phyloP scores from a whole-genome alignment of 2,329 filamentous ascomycete genomes.

The Penicillium sclerotiorum region DNA sequence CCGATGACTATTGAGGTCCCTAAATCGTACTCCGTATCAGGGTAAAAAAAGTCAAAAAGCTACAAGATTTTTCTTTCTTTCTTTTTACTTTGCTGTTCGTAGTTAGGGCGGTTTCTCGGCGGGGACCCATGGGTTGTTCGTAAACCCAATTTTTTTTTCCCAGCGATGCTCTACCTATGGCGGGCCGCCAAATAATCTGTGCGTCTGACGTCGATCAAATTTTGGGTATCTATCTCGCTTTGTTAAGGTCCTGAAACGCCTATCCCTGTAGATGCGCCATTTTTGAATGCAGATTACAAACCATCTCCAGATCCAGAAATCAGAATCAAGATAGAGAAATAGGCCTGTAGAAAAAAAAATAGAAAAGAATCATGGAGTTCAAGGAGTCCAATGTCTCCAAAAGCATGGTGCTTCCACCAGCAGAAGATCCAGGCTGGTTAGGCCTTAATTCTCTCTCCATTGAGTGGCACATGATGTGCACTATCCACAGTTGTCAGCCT shows the following conservation, averaged over 20 bases:
- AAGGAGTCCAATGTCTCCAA: no score
- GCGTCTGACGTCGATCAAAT: slow-evolving; percentile 17
- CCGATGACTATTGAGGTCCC: background rate
- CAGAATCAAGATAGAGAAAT: background rate
- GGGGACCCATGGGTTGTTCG: slow-evolving; percentile 12
- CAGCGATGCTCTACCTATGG: background rate
- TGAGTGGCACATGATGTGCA: slow-evolving; percentile 48
- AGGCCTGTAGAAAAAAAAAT: slow-evolving; percentile 2
- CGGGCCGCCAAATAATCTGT: slow-evolving; percentile 7
- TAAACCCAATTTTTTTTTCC: slow-evolving; percentile 10
- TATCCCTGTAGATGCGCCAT: slow-evolving; percentile 8
- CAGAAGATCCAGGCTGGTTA: no score
- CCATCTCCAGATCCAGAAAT: background rate
- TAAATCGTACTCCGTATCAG: no score
- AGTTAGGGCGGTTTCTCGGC: no score
- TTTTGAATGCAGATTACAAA: background rate
- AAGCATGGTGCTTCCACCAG: no score
- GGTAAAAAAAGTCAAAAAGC: background rate
- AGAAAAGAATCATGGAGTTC: slow-evolving; percentile 6
- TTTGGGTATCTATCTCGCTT: slow-evolving; percentile 11
- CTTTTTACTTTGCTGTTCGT: background rate
- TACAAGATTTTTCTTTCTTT: slow-evolving; percentile 1
- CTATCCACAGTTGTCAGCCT: slow-evolving; percentile 28
- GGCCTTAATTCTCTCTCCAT: slow-evolving; percentile 53
- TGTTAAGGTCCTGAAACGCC: slow-evolving; percentile 6